These are phyloP conservation scores for Rhizopogon roseolus DNA, from an alignment of 768 basidiomycete species.

Conservation along the genomic window DNA sequence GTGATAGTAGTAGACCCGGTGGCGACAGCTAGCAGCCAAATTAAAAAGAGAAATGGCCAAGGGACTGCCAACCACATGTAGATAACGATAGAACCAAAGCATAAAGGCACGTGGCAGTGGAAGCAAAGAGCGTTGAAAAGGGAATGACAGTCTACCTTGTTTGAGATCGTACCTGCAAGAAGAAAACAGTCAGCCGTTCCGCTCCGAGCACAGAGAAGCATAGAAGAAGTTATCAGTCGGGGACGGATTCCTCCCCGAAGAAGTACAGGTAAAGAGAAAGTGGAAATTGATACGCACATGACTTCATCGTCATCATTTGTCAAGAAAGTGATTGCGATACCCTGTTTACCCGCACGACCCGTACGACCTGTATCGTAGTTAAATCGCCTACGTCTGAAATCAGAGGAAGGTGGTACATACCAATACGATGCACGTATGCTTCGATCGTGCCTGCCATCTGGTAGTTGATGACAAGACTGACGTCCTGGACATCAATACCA, in stretches of 20 bases:
- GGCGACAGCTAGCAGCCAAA: not conserved
- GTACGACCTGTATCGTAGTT: constrained; percentile 70
- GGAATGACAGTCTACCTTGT: constrained; percentile 53
- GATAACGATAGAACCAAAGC: constrained; percentile 6
- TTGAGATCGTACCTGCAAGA: constrained; percentile 84
- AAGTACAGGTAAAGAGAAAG: not conserved
- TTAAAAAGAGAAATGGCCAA: constrained; percentile 9
- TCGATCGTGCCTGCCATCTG: constrained; percentile 97
- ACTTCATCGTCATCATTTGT: constrained; percentile 96
- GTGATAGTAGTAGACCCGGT: not conserved
- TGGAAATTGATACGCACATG: constrained; percentile 58
- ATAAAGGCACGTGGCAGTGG: not conserved
- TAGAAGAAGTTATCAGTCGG: not conserved
- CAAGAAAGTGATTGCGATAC: constrained; percentile 92
- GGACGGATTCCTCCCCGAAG: not conserved
- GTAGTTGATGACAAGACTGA: constrained; percentile 93
- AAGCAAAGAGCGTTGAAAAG: constrained; percentile 3
- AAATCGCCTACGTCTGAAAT: constrained; percentile 1
- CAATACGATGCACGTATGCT: constrained; percentile 96
- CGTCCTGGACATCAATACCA: constrained; percentile 98
- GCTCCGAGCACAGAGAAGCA: not conserved
- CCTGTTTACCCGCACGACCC: constrained; percentile 95
- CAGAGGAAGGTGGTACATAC: constrained; percentile 38
- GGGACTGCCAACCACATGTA: not conserved
- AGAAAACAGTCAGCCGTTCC: not conserved